Evolutionary conservation across 352 stramenopile genomes (phyloP).

Genomic region (Peronospora destructor): DNA sequence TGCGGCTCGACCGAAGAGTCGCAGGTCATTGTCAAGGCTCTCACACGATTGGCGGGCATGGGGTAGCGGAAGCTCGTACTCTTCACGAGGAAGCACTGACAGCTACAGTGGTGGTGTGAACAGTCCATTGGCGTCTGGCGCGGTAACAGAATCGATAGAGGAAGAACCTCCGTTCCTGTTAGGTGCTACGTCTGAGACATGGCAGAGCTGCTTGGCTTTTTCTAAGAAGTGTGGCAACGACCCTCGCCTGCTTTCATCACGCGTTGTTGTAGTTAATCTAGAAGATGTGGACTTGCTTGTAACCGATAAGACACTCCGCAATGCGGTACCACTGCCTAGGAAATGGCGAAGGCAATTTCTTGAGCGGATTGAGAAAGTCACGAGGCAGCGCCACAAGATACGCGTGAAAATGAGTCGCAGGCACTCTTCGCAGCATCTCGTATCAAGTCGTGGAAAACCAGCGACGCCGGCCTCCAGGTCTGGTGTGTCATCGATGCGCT

Average conservation of each 20-base stretch:
- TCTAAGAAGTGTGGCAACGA: conserved; percentile 43
- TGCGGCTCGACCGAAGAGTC: conserved; percentile 44
- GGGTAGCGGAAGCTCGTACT: conserved; percentile 32
- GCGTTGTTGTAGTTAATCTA: conserved; percentile 65
- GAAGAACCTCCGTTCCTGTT: conserved; percentile 65
- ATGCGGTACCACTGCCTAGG: conserved; percentile 52
- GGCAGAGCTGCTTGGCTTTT: conserved; percentile 51
- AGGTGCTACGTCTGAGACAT: conserved; percentile 58
- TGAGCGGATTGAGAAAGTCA: conserved; percentile 62
- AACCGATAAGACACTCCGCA: conserved; percentile 48
- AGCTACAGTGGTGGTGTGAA: conserved; percentile 15
- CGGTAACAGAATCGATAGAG: conserved; percentile 6
- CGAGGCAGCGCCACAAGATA: conserved; percentile 53
- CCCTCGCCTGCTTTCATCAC: conserved; percentile 42
- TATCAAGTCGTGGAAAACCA: conserved; percentile 27
- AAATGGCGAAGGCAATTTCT: conserved; percentile 77
- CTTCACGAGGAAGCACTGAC: conserved; percentile 26
- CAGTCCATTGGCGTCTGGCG: conserved; percentile 4
- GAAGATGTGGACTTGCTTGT: conserved; percentile 45
- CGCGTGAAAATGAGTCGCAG: conserved; percentile 43
- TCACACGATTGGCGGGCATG: conserved; percentile 59
- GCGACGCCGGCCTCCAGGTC: conserved; percentile 33
- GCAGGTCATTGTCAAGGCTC: conserved; percentile 48
- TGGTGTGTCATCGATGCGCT: conserved; percentile 29
- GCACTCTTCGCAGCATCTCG: conserved; percentile 21